Evolutionary conservation across 164 flowering plant species (phyloP).

Genomic region (Piper longum): DNA sequence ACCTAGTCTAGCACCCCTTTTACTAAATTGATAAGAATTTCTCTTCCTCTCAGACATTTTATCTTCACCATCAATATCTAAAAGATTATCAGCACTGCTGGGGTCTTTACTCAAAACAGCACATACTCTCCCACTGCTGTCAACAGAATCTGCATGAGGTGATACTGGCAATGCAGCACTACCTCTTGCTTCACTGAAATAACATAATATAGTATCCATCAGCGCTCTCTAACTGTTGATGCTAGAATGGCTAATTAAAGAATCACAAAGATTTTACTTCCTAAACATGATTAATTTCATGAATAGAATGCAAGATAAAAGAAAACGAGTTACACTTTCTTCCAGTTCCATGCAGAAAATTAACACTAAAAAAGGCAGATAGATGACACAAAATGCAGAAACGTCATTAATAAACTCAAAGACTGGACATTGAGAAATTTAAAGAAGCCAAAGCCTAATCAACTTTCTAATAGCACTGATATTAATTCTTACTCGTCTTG

Average conservation of each 20-base stretch:
- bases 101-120: slow-evolving; percentile 48
- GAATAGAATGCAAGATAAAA: no score
- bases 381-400: no score
- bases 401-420: no score
- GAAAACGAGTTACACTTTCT: not conserved
- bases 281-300: not conserved
- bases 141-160: slow-evolving; percentile 90
- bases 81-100: slow-evolving; percentile 78
- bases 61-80: slow-evolving; percentile 70
- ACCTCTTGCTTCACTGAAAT: slow-evolving; percentile 81
- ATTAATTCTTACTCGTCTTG: no score
- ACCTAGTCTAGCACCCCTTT: slow-evolving; percentile 40
- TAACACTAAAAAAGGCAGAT: no score
- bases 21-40: slow-evolving; percentile 24
- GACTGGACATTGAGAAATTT: no score
- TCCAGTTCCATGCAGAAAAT: not conserved
- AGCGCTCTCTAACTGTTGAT: not conserved
- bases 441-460: no score
- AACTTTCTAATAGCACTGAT: no score
- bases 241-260: not conserved
- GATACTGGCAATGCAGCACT: slow-evolving; percentile 73
- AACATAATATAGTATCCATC: not conserved
- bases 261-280: not conserved
- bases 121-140: slow-evolving; percentile 74
- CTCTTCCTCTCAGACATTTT: slow-evolving; percentile 35